Evolutionary conservation across 495 filamentous ascomycete genomes (phyloP).

Genomic region (Chaetomium tenue): DNA sequence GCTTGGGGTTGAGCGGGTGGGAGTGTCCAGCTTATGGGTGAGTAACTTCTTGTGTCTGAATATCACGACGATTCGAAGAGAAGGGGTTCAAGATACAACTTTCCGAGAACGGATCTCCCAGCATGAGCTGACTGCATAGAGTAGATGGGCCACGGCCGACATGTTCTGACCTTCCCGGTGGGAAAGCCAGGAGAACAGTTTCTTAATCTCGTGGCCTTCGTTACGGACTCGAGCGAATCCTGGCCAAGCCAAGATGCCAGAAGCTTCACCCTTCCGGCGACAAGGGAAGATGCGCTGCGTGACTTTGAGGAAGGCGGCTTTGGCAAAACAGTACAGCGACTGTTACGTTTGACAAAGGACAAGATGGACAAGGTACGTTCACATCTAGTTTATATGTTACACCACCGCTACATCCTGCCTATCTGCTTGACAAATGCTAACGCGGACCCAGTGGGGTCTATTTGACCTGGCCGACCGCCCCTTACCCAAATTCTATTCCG

Average conservation of each 20-base stretch:
- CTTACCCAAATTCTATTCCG: slow-evolving; percentile 55
- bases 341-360: slow-evolving; percentile 32
- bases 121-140: slow-evolving; percentile 30
- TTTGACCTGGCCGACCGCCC: slow-evolving; percentile 67
- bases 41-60: slow-evolving; percentile 17
- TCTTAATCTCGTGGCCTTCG: slow-evolving; percentile 50
- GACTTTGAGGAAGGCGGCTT: slow-evolving; percentile 52
- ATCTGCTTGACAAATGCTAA: slow-evolving; percentile 25
- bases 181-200: slow-evolving; percentile 49
- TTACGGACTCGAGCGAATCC: slow-evolving; percentile 33
- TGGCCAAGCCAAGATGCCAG: background rate
- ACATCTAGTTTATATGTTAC: background rate
- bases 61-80: too few relatives aligned
- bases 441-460: slow-evolving; percentile 48
- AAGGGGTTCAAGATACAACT: too few relatives aligned
- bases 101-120: too few relatives aligned
- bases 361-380: slow-evolving; percentile 26
- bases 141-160: slow-evolving; percentile 57
- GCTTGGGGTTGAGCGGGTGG: slow-evolving; percentile 59
- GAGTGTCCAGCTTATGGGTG: slow-evolving; percentile 51
- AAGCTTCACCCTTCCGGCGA: slow-evolving; percentile 6
- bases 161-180: slow-evolving; percentile 65
- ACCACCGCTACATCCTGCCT: background rate
- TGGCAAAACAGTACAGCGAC: slow-evolving; percentile 45
- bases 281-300: slow-evolving; percentile 54